These are phyloP conservation scores for Prunus mira DNA, from an alignment of 306 rosid genomes.

Conservation along the genomic window DNA sequence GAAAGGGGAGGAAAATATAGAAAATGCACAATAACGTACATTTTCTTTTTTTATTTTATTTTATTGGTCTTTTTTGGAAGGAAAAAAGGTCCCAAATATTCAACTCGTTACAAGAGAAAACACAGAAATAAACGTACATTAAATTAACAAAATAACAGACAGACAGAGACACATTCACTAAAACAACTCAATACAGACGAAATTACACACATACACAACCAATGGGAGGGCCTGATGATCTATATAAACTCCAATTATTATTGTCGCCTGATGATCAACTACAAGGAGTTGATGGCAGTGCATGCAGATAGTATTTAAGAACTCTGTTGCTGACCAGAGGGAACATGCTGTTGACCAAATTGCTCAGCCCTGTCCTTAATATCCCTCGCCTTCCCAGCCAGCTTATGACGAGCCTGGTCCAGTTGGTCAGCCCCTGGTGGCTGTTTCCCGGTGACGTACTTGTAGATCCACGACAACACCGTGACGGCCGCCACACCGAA, in stretches of 20 bases:
- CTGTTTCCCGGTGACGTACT: constrained; percentile 51
- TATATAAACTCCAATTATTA: background rate
- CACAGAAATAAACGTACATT: background rate
- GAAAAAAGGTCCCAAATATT: background rate
- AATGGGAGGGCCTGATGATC: background rate
- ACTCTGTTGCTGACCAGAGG: constrained; percentile 42
- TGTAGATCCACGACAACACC: constrained; percentile 62
- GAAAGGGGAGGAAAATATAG: background rate
- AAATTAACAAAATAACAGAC: background rate
- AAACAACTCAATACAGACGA: background rate
- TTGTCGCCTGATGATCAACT: background rate
- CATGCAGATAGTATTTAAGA: constrained; percentile 6
- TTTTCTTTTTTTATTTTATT: too few relatives aligned
- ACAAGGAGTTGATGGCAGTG: too few relatives aligned
- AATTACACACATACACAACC: background rate
- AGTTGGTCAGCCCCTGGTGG: constrained; percentile 49
- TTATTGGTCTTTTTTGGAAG: background rate
- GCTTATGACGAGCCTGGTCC: constrained; percentile 47
- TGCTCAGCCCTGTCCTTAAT: constrained; percentile 66
- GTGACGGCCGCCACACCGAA: constrained; percentile 70
- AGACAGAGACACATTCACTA: background rate
- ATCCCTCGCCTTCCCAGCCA: constrained; percentile 59
- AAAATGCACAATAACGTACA: background rate
- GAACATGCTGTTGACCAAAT: constrained; percentile 45
- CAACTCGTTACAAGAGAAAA: background rate